A percentile compares a stretch with the other conserved stretches of the same genome.
These are phyloP conservation scores for Ogataea ganodermae DNA, from an alignment of 805 yeast genomes.

Conservation along the genomic window DNA sequence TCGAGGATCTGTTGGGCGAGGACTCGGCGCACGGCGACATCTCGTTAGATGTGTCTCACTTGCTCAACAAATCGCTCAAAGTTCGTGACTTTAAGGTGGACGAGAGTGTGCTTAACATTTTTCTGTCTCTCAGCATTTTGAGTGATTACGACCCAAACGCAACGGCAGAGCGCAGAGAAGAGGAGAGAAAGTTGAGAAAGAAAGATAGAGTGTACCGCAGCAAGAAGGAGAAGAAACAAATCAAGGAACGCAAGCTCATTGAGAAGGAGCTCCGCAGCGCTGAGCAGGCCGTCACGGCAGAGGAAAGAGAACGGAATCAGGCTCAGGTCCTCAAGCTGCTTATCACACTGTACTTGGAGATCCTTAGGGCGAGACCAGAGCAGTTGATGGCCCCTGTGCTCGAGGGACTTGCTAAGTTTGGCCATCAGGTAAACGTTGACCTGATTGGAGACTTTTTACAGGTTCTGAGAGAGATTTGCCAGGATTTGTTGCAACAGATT, in stretches of 20 bases:
- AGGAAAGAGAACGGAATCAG: slow-evolving; percentile 84
- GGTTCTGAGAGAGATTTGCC: slow-evolving; percentile 80
- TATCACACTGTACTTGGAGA: slow-evolving; percentile 72
- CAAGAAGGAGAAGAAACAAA: slow-evolving; percentile 84
- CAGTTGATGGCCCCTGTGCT: slow-evolving; percentile 80
- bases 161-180: slow-evolving; percentile 45
- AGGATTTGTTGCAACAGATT: slow-evolving; percentile 45
- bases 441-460: slow-evolving; percentile 89
- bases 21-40: slow-evolving; percentile 81
- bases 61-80: slow-evolving; percentile 68
- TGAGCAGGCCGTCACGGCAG: slow-evolving; percentile 82
- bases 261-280: slow-evolving; percentile 89
- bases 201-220: slow-evolving; percentile 89
- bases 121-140: slow-evolving; percentile 66
- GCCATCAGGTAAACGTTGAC: slow-evolving; percentile 91
- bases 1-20: slow-evolving; percentile 71
- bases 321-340: slow-evolving; percentile 77
- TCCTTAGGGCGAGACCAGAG: slow-evolving; percentile 63
- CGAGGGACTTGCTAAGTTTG: slow-evolving; percentile 88
- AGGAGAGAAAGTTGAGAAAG: slow-evolving; percentile 61
- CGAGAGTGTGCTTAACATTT: slow-evolving; percentile 73
- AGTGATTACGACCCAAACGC: slow-evolving; percentile 74
- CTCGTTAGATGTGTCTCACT: slow-evolving; percentile 69
- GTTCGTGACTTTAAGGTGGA: slow-evolving; percentile 79
- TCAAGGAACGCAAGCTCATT: slow-evolving; percentile 83